Evolutionary conservation across 768 basidiomycete genomes (phyloP).

Genomic region (Suillus plorans): DNA sequence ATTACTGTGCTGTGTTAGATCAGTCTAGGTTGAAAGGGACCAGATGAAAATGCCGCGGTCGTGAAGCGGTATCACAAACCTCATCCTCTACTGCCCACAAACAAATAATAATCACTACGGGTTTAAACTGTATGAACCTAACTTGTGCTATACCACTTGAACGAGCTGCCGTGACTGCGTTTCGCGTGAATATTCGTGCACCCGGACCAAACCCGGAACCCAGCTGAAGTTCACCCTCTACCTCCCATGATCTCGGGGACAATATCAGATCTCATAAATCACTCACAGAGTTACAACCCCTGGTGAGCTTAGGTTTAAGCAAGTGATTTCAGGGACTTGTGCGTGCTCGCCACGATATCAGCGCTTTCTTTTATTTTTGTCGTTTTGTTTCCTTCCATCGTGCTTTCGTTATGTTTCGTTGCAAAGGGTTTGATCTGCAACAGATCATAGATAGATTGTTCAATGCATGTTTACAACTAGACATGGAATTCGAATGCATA

Average conservation of each 20-base stretch:
- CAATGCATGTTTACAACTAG: background rate
- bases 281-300: constrained; percentile 14
- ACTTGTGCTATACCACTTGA: background rate
- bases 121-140: background rate
- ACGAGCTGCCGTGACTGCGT: too few species aligned
- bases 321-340: constrained; percentile 62
- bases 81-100: background rate
- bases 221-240: constrained; percentile 23
- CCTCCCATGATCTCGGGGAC: constrained; percentile 38
- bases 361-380: background rate
- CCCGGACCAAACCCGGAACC: constrained; percentile 12
- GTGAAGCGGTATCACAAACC: background rate
- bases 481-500: background rate
- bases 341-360: background rate
- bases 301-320: constrained; percentile 68
- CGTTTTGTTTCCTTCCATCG: background rate
- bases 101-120: background rate
- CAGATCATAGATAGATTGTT: constrained; percentile 12
- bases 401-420: background rate
- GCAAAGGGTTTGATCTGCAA: background rate
- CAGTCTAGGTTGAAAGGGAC: background rate
- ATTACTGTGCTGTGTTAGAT: background rate
- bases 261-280: constrained; percentile 18
- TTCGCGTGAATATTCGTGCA: background rate
- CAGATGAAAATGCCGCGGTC: background rate